These are phyloP conservation scores for Bruguiera parviflora DNA, from an alignment of 345 rosid species.

Conservation along the genomic window DNA sequence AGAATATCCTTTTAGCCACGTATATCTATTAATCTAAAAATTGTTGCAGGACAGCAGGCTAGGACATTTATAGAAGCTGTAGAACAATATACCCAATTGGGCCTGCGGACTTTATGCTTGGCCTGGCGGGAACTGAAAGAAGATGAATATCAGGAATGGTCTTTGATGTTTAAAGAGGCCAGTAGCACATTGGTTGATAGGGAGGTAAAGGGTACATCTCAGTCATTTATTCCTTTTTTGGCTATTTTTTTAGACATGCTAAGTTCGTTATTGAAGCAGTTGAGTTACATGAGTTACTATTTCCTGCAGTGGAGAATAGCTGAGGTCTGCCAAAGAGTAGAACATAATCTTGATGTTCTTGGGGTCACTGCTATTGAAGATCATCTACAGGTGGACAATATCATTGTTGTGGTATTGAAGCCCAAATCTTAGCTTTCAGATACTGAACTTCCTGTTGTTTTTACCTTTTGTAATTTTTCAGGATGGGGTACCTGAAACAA, in stretches of 20 bases:
- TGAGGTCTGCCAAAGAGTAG: conserved; percentile 87
- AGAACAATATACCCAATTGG: conserved; percentile 87
- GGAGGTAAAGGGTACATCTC: conserved; percentile 60
- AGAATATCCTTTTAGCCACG: conserved; percentile 1
- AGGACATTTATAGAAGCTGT: conserved; percentile 78
- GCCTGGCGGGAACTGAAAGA: conserved; percentile 90
- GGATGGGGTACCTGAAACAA: conserved; percentile 99
- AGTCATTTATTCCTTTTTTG: conserved; percentile 4
- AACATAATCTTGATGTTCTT: conserved; percentile 78
- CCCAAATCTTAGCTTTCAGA: conserved; percentile 5
- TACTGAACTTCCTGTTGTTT: conserved; percentile 5
- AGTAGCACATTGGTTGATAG: conserved; percentile 87
- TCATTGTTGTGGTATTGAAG: conserved; percentile 16
- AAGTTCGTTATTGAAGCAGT: conserved; percentile 15
- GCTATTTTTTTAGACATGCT: background rate
- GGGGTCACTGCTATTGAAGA: conserved; percentile 98
- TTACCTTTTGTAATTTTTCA: conserved; percentile 27
- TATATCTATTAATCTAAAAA: conserved; percentile 12
- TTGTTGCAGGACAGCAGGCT: conserved; percentile 77
- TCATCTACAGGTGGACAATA: conserved; percentile 69
- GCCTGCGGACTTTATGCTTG: conserved; percentile 90
- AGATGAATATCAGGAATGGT: conserved; percentile 85
- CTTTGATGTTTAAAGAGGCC: conserved; percentile 86
- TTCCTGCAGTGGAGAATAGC: conserved; percentile 91
- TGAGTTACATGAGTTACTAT: conserved; percentile 26